A percentile compares a stretch with the other conserved stretches of the same genome.
These are phyloP conservation scores for Stagonosporopsis vannaccii DNA, from an alignment of 2,329 filamentous ascomycete species.

Conservation along the genomic window DNA sequence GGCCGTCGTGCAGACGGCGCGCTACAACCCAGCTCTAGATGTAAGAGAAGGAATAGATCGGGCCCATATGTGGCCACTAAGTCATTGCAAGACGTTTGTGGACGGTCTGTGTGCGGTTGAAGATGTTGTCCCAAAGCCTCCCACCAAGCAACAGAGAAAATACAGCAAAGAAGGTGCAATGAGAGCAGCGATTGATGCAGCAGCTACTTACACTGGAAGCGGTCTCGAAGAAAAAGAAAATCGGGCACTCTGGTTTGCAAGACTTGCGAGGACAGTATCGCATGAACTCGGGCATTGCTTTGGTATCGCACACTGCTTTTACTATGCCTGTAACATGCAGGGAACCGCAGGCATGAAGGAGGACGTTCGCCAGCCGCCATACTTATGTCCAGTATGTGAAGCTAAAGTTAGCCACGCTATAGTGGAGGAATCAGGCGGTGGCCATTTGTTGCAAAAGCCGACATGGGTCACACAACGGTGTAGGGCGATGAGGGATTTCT, in stretches of 20 bases:
- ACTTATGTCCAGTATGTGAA: conserved; percentile 67
- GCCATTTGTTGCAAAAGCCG: conserved; percentile 19
- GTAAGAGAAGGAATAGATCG: conserved; percentile 53
- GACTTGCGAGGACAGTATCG: conserved; percentile 61
- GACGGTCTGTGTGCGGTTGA: conserved; percentile 49
- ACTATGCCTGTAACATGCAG: conserved; percentile 71
- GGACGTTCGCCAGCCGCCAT: conserved; percentile 68
- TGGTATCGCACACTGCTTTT: conserved; percentile 69
- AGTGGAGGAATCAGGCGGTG: conserved; percentile 28
- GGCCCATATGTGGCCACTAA: conserved; percentile 69
- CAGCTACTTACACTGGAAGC: not conserved
- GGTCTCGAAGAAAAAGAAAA: not conserved
- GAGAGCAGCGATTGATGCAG: conserved; percentile 24
- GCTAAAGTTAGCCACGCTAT: conserved; percentile 56
- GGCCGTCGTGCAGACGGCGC: conserved; percentile 66
- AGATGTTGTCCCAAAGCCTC: conserved; percentile 22
- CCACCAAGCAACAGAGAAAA: conserved; percentile 21
- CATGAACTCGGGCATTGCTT: conserved; percentile 75
- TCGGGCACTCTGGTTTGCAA: conserved; percentile 62
- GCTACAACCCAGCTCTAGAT: conserved; percentile 65
- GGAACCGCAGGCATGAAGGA: conserved; percentile 64
- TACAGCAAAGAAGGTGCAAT: conserved; percentile 21
- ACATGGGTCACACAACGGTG: conserved; percentile 49
- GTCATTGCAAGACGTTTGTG: conserved; percentile 65
- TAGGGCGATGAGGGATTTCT: conserved; percentile 52